Percentiles rank a stretch among this genome's conserved stretches.
Evolutionary conservation across 2,329 filamentous ascomycete species (phyloP).

Genomic region (Thelonectria rubi): DNA sequence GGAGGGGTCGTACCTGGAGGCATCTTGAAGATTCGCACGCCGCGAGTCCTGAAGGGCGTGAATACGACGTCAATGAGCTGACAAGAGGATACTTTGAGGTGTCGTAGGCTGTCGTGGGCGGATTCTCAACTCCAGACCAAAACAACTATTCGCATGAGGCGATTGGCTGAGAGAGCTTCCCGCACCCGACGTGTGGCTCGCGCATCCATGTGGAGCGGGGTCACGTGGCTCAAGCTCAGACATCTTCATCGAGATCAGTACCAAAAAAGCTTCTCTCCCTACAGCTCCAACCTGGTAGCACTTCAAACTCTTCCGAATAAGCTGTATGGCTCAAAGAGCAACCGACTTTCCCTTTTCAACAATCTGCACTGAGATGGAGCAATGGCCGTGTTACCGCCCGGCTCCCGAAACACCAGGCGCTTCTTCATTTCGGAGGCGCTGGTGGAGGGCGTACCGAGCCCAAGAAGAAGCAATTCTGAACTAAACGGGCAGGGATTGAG

Average conservation of each 20-base stretch:
- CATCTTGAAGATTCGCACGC: conserved; percentile 29
- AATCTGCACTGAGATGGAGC: not conserved
- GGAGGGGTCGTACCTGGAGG: conserved; percentile 39
- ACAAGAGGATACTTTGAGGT: not conserved
- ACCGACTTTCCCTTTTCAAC: no score
- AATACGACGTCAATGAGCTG: not conserved
- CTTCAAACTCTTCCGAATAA: no score
- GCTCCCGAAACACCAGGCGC: not conserved
- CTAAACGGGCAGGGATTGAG: conserved; percentile 4
- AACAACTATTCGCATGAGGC: not conserved
- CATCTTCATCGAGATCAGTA: not conserved
- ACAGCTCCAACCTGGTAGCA: no score
- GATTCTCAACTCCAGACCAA: no score
- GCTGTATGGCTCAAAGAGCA: no score
- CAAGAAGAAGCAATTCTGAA: conserved; percentile 19
- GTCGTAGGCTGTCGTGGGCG: not conserved
- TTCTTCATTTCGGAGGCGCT: not conserved
- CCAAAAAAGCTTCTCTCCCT: not conserved
- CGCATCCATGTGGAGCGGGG: not conserved
- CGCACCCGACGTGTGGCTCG: conserved; percentile 8
- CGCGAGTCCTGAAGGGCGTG: not conserved
- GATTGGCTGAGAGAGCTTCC: conserved; percentile 1
- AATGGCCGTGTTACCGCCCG: not conserved
- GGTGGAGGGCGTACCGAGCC: not conserved
- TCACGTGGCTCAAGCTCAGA: conserved; percentile 2